Evolutionary conservation across 331 rosid species (phyloP).

Genomic region (Saraca asoca): DNA sequence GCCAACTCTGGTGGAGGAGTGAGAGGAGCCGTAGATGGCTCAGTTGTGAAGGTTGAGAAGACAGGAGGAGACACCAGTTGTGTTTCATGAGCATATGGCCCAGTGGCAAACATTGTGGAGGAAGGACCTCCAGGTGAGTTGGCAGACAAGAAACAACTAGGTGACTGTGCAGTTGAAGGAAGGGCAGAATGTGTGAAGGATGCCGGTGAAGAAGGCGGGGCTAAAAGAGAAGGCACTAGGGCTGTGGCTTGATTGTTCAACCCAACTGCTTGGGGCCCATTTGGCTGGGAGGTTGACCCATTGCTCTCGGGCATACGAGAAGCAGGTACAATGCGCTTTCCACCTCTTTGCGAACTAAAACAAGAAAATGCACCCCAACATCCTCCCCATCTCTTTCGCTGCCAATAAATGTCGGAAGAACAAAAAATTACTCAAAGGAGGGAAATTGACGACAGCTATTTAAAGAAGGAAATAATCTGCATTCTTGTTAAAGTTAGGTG

Average conservation of each 20-base stretch:
- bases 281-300: constrained; percentile 66
- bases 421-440: constrained; percentile 25
- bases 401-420: constrained; percentile 42
- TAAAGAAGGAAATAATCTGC: constrained; percentile 22
- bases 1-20: constrained; percentile 99
- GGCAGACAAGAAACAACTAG: constrained; percentile 85
- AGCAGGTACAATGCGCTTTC: constrained; percentile 94
- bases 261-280: constrained; percentile 76
- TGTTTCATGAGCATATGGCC: constrained; percentile 97
- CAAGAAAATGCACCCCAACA: constrained; percentile 93
- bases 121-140: constrained; percentile 99
- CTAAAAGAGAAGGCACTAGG: constrained; percentile 84
- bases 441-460: constrained; percentile 28
- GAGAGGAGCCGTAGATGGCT: constrained; percentile 96
- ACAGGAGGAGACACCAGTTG: constrained; percentile 97
- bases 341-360: constrained; percentile 84
- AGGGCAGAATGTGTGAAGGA: constrained; percentile 90
- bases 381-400: constrained; percentile 99
- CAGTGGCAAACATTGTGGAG: constrained; percentile 83
- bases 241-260: constrained; percentile 72
- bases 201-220: constrained; percentile 98
- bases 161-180: constrained; percentile 96
- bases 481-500: constrained; percentile 6
- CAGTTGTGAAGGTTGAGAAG: constrained; percentile 95
- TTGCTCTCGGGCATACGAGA: constrained; percentile 78